Conservation (phyloP, 2,329 filamentous ascomycete genomes). For the Domatiomyces globalis region DNA sequence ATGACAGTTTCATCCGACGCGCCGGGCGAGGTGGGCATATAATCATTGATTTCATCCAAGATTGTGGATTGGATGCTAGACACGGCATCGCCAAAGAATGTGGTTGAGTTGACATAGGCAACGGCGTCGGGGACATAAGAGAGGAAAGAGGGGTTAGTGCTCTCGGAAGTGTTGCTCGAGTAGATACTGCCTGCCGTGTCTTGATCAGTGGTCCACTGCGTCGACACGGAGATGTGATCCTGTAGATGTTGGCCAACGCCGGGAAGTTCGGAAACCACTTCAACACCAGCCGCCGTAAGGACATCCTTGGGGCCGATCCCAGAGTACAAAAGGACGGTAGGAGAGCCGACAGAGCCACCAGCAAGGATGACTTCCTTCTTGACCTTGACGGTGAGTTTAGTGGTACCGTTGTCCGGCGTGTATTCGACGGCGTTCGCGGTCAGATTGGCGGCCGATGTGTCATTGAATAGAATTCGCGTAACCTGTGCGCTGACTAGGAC, state of each 20-base stretch:
- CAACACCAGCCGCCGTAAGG: constrained; percentile 41
- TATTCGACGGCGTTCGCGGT: constrained; percentile 24
- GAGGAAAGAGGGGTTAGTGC: constrained; percentile 10
- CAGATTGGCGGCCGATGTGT: constrained; percentile 18
- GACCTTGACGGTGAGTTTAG: constrained; percentile 25
- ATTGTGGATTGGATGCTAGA: constrained; percentile 5
- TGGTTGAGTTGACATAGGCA: constrained; percentile 13
- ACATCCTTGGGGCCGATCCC: constrained; percentile 47
- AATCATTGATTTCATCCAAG: constrained; percentile 3
- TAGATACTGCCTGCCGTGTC: constrained; percentile 22
- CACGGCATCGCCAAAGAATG: constrained; percentile 13
- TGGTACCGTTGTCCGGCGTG: constrained; percentile 20
- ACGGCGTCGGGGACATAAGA: constrained; percentile 15
- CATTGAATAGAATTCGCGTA: constrained; percentile 16
- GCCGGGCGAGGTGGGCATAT: constrained; percentile 2
- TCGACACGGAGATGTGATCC: constrained; percentile 40
- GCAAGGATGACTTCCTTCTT: constrained; percentile 34
- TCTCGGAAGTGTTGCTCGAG: constrained; percentile 18
- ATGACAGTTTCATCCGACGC: constrained; percentile 7
- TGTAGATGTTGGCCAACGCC: constrained; percentile 53
- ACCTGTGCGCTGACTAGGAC: constrained; percentile 15
- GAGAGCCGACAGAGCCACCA: constrained; percentile 47
- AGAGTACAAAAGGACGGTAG: constrained; percentile 50
- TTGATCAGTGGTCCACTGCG: constrained; percentile 20
- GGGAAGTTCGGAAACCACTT: constrained; percentile 40